Conservation (phyloP, 768 basidiomycete genomes). For the Phaffia tasmanica region DNA sequence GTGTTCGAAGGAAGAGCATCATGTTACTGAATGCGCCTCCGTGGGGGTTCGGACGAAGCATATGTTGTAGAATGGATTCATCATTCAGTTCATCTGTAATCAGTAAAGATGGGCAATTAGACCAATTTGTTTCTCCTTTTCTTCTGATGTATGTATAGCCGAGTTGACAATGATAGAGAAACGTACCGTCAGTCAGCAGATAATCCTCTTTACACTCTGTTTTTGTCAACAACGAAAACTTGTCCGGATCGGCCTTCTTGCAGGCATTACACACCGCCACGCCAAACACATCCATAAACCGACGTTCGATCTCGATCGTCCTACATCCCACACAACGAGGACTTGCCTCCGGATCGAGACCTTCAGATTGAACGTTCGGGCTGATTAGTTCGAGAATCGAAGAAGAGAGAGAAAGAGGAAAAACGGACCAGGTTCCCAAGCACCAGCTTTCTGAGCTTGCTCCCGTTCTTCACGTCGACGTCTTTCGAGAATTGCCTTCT, state of each 20-base stretch:
- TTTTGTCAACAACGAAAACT: constrained; percentile 89
- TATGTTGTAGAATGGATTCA: constrained; percentile 79
- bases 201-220: constrained; percentile 99
- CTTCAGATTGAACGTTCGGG: constrained; percentile 40
- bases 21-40: constrained; percentile 93
- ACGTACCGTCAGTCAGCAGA: constrained; percentile 78
- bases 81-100: constrained; percentile 79
- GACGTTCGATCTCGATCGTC: constrained; percentile 78
- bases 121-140: background rate
- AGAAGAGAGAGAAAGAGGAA: background rate
- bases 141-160: background rate
- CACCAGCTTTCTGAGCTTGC: constrained; percentile 52
- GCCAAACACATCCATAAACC: constrained; percentile 64
- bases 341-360: constrained; percentile 58
- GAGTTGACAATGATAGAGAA: background rate
- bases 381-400: background rate
- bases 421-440: constrained; percentile 36
- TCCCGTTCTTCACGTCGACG: constrained; percentile 65
- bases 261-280: constrained; percentile 79
- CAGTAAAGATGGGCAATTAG: background rate
- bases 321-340: constrained; percentile 78
- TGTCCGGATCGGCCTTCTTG: constrained; percentile 79
- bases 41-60: constrained; percentile 89
- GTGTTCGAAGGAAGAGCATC: constrained; percentile 87
- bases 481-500: constrained; percentile 58